phyloP scores from a whole-genome alignment of 116 monocot species.

The Thalassia testudinum region DNA sequence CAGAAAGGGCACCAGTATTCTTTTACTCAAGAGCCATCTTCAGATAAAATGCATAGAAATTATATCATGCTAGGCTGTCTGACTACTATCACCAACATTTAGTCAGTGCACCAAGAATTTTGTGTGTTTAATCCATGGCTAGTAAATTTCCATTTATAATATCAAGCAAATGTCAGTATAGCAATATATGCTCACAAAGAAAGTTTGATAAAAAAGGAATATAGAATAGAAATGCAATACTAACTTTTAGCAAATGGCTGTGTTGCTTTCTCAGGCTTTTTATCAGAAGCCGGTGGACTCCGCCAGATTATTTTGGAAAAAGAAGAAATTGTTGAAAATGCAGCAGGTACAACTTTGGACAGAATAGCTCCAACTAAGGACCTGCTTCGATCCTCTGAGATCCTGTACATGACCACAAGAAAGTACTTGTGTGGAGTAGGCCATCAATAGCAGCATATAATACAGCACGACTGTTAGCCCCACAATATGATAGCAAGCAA shows the following conservation, averaged over 20 bases:
- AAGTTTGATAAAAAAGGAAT: neutral
- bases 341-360: constrained; percentile 63
- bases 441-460: neutral
- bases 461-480: neutral
- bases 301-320: constrained; percentile 86
- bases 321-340: constrained; percentile 76
- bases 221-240: constrained; percentile 3
- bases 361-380: constrained; percentile 85
- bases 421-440: neutral
- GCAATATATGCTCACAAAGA: neutral
- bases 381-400: constrained; percentile 74
- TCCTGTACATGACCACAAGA: constrained; percentile 14
- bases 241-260: constrained; percentile 89
- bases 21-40: too few species aligned
- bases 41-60: too few species aligned
- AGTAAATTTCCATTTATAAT: too few species aligned
- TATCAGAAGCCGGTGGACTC: constrained; percentile 28
- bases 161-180: too few species aligned
- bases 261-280: constrained; percentile 28
- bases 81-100: too few species aligned
- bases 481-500: neutral
- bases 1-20: too few species aligned
- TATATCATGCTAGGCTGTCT: too few species aligned
- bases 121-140: too few species aligned
- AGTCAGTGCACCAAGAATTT: too few species aligned